These are phyloP conservation scores for Pichia pseudocactophila DNA, from an alignment of 805 yeast genomes.

Conservation along the genomic window DNA sequence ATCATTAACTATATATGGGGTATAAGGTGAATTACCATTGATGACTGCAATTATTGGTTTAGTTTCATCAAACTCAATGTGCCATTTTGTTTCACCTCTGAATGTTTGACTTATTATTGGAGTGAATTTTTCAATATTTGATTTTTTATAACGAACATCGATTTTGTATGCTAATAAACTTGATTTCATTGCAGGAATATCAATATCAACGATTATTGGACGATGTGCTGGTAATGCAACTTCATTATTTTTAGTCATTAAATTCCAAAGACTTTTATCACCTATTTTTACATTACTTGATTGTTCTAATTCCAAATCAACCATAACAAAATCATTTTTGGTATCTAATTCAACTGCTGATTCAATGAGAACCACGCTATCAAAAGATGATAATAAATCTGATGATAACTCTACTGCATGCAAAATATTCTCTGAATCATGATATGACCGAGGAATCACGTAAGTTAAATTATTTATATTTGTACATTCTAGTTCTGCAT, in stretches of 20 bases:
- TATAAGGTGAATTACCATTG: slow-evolving; percentile 61
- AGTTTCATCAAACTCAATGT: slow-evolving; percentile 38
- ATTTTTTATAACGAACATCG: slow-evolving; percentile 24
- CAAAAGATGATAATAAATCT: slow-evolving; percentile 34
- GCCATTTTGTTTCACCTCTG: slow-evolving; percentile 74
- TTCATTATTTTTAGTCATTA: slow-evolving; percentile 31
- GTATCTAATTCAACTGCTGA: slow-evolving; percentile 14
- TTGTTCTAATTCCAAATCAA: slow-evolving; percentile 27
- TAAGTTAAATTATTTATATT: slow-evolving; percentile 32
- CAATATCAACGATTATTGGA: slow-evolving; percentile 38
- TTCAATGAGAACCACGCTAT: slow-evolving; percentile 42
- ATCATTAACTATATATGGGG: slow-evolving; percentile 22
- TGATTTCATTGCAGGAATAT: slow-evolving; percentile 51
- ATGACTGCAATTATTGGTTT: slow-evolving; percentile 32
- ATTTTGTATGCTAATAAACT: slow-evolving; percentile 47
- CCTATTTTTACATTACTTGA: slow-evolving; percentile 21
- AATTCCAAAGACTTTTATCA: slow-evolving; percentile 28
- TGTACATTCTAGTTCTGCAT: slow-evolving; percentile 36
- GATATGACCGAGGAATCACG: slow-evolving; percentile 47
- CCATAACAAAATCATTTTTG: slow-evolving; percentile 29
- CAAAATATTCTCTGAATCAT: slow-evolving; percentile 46
- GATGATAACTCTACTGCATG: slow-evolving; percentile 37
- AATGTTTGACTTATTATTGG: slow-evolving; percentile 66
- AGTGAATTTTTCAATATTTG: slow-evolving; percentile 32
- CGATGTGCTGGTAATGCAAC: slow-evolving; percentile 34